A percentile compares a stretch with the other conserved stretches of the same genome.
phyloP scores from a whole-genome alignment of 768 basidiomycete genomes.

The Termitomyces sp. region DNA sequence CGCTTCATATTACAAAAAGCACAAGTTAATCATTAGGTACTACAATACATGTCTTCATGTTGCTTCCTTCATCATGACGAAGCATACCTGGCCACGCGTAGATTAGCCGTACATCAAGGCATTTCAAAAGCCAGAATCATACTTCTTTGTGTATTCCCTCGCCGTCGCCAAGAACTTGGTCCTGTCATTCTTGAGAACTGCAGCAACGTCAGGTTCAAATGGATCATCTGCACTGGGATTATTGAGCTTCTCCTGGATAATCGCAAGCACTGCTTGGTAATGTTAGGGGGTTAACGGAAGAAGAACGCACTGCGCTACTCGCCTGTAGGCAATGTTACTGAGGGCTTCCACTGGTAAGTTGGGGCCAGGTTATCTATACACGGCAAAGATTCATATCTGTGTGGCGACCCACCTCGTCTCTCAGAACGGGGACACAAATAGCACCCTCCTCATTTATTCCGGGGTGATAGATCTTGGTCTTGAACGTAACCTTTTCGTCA shows the following conservation, averaged over 20 bases:
- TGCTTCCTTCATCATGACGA: neutral
- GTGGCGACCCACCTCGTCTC: constrained; percentile 68
- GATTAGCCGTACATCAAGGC: constrained; percentile 3
- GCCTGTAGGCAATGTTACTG: constrained; percentile 71
- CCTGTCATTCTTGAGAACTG: constrained; percentile 78
- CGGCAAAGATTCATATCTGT: neutral
- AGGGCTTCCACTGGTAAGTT: constrained; percentile 87
- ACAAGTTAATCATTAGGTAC: neutral
- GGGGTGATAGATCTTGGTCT: constrained; percentile 85
- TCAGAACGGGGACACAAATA: constrained; percentile 80
- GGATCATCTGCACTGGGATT: constrained; percentile 88
- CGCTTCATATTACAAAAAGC: neutral
- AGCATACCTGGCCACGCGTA: constrained; percentile 8
- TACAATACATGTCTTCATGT: neutral
- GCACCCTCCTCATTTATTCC: constrained; percentile 87
- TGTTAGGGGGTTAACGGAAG: neutral
- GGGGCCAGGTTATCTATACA: constrained; percentile 8
- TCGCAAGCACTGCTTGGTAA: constrained; percentile 53
- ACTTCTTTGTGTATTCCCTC: constrained; percentile 88
- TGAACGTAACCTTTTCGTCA: constrained; percentile 50
- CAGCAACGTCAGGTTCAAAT: constrained; percentile 84
- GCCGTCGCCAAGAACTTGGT: constrained; percentile 71
- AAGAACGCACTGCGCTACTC: constrained; percentile 12
- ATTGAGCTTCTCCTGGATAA: constrained; percentile 82
- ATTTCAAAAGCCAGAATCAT: constrained; percentile 15